Conservation (phyloP, 768 basidiomycete genomes). For the Erythrobasidium yunnanense region DNA sequence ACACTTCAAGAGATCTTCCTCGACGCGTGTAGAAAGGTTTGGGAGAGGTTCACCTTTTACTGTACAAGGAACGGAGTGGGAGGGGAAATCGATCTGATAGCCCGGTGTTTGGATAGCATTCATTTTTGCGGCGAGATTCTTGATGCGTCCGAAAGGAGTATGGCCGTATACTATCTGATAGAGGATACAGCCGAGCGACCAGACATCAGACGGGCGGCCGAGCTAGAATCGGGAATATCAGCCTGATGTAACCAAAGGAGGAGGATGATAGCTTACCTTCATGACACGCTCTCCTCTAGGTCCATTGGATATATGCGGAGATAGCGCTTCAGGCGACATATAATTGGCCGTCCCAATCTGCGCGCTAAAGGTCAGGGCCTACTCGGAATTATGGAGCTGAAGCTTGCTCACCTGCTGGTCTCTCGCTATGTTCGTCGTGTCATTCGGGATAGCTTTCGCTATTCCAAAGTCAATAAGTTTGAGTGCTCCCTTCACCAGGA, state of each 20-base stretch:
- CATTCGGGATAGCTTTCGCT: conserved; percentile 94
- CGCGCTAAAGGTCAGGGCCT: not conserved
- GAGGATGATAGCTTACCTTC: conserved; percentile 48
- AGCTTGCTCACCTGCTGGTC: conserved; percentile 65
- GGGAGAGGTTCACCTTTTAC: conserved; percentile 50
- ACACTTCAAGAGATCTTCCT: conserved; percentile 60
- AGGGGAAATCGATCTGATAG: conserved; percentile 72
- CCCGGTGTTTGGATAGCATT: conserved; percentile 73
- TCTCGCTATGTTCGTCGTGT: conserved; percentile 94
- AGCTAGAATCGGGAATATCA: conserved; percentile 42
- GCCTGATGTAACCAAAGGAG: not conserved
- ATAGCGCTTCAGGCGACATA: conserved; percentile 97
- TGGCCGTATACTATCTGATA: conserved; percentile 97
- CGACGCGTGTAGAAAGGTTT: conserved; percentile 59
- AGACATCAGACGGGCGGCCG: conserved; percentile 88
- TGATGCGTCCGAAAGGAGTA: conserved; percentile 78
- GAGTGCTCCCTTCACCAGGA: conserved; percentile 82
- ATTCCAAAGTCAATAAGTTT: conserved; percentile 99
- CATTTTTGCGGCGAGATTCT: conserved; percentile 72
- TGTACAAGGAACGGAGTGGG: conserved; percentile 50
- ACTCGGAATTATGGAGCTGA: not conserved
- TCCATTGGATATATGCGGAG: conserved; percentile 45
- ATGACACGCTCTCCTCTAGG: conserved; percentile 75
- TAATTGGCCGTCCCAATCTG: conserved; percentile 96
- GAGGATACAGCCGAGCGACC: conserved; percentile 93